These are phyloP conservation scores for Iberis pinnata DNA, from an alignment of 345 rosid species.

Conservation along the genomic window DNA sequence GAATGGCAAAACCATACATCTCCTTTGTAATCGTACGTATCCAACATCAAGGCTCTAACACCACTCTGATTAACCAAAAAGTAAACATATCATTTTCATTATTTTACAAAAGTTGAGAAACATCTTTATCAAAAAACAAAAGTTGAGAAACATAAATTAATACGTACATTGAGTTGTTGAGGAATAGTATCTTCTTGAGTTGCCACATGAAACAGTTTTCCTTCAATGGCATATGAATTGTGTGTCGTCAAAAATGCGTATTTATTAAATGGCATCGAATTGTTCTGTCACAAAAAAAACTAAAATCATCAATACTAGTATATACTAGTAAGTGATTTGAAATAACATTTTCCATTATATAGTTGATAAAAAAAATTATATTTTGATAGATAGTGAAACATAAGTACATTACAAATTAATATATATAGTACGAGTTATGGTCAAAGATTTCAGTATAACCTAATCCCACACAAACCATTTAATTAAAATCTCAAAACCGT, in stretches of 20 bases:
- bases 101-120: background rate
- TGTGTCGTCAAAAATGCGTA: conserved; percentile 56
- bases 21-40: conserved; percentile 48
- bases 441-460: no score
- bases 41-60: conserved; percentile 59
- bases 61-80: conserved; percentile 41
- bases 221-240: conserved; percentile 47
- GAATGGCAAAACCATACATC: conserved; percentile 68
- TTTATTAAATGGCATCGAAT: conserved; percentile 48
- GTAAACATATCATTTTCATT: background rate
- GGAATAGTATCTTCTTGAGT: conserved; percentile 65
- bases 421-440: no score
- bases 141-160: background rate
- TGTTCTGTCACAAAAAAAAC: conserved; percentile 25
- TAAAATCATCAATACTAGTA: no score
- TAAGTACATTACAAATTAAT: no score
- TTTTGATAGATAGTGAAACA: no score
- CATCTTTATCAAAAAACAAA: no score
- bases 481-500: no score
- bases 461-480: no score
- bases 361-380: no score
- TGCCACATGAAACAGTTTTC: conserved; percentile 37
- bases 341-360: no score
- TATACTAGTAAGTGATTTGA: no score
- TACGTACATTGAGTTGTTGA: conserved; percentile 11